These are phyloP conservation scores for Cyclaneusma minus DNA, from an alignment of 2,329 filamentous ascomycete species.

Conservation along the genomic window DNA sequence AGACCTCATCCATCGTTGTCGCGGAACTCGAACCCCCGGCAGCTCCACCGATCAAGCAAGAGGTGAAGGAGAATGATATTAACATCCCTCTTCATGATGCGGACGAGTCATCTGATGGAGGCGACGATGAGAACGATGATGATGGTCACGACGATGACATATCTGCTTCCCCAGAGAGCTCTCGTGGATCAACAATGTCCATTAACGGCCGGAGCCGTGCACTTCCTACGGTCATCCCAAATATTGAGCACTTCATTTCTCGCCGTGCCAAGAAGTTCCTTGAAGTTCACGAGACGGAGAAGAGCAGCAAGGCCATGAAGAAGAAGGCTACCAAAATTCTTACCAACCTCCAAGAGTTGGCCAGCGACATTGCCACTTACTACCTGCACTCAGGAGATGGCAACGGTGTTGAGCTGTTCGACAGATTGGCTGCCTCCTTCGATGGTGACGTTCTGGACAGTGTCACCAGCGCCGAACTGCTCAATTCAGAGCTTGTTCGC, in stretches of 20 bases:
- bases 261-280: conserved; percentile 70
- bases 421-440: conserved; percentile 66
- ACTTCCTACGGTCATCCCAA: conserved; percentile 30
- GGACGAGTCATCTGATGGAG: conserved; percentile 36
- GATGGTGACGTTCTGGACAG: conserved; percentile 79
- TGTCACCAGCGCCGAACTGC: conserved; percentile 86
- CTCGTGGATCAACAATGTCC: conserved; percentile 50
- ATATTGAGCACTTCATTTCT: conserved; percentile 59
- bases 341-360: conserved; percentile 53
- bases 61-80: conserved; percentile 6
- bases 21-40: conserved; percentile 6
- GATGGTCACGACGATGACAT: conserved; percentile 34
- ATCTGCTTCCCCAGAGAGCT: conserved; percentile 23
- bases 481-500: conserved; percentile 80
- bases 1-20: conserved; percentile 6
- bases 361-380: conserved; percentile 53
- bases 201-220: conserved; percentile 37
- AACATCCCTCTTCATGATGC: conserved; percentile 20
- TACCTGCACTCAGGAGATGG: conserved; percentile 42
- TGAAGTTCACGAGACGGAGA: conserved; percentile 64
- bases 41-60: conserved; percentile 5
- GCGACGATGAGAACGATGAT: conserved; percentile 33
- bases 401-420: conserved; percentile 54
- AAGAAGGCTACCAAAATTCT: conserved; percentile 67
- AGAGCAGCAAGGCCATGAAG: conserved; percentile 56